phyloP scores from a whole-genome alignment of 306 rosid species.

The Pueraria montana region DNA sequence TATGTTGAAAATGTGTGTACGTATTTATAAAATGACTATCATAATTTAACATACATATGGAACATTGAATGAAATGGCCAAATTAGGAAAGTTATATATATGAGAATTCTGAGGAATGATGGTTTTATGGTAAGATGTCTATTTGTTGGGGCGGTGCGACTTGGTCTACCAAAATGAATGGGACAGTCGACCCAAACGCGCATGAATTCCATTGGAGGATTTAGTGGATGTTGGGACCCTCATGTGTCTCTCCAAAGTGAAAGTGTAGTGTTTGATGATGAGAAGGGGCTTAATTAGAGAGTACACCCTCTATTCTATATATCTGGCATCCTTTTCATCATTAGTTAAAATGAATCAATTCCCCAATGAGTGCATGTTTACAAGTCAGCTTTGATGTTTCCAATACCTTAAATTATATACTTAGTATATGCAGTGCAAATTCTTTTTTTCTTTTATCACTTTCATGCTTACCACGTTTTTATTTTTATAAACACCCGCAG shows the following conservation, averaged over 20 bases:
- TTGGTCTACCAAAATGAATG: conserved; percentile 40
- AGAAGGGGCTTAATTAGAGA: background rate
- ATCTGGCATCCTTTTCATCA: conserved; percentile 48
- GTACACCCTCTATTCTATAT: background rate
- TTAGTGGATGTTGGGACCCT: conserved; percentile 63
- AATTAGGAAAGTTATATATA: background rate
- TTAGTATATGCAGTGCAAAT: background rate
- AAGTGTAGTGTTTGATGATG: conserved; percentile 38
- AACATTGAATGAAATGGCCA: background rate
- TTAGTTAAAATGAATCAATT: conserved; percentile 46
- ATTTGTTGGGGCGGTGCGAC: conserved; percentile 56
- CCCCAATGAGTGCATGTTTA: conserved; percentile 51
- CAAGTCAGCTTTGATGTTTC: conserved; percentile 2
- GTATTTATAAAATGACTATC: background rate
- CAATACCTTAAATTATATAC: background rate
- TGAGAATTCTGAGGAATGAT: background rate
- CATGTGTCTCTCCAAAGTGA: conserved; percentile 29
- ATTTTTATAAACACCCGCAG: background rate
- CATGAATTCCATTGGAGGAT: conserved; percentile 52
- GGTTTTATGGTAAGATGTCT: background rate
- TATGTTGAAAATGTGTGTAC: background rate
- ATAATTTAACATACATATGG: background rate
- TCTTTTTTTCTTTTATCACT: background rate
- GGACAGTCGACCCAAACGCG: conserved; percentile 53
- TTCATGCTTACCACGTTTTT: conserved; percentile 17